These are phyloP conservation scores for Hyaloperonospora brassicae DNA, from an alignment of 352 stramenopile species.

Conservation along the genomic window DNA sequence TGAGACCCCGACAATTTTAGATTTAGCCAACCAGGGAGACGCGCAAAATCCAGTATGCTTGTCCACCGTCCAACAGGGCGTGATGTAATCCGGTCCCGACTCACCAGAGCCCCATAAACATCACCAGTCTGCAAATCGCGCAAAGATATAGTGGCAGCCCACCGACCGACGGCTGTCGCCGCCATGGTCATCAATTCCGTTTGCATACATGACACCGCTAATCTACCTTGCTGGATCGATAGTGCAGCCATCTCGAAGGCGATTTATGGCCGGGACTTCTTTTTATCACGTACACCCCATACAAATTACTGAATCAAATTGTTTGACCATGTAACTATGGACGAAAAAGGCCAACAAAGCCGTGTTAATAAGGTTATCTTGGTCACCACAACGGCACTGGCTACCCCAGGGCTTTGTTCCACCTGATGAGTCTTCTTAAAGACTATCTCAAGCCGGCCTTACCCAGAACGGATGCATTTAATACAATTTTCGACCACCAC, in stretches of 20 bases:
- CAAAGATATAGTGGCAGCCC: background rate
- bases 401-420: background rate
- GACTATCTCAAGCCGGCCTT: background rate
- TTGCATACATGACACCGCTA: background rate
- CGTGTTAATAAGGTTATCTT: background rate
- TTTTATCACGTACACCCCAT: background rate
- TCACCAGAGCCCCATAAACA: background rate
- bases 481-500: background rate
- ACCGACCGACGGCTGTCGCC: background rate
- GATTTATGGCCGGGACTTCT: background rate
- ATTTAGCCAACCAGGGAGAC: background rate
- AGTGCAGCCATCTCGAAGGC: background rate
- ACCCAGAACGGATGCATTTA: background rate
- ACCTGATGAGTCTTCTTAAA: background rate
- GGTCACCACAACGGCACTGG: background rate
- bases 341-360: background rate
- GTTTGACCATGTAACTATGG: background rate
- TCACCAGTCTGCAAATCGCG: background rate
- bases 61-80: background rate
- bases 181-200: conserved; percentile 1
- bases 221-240: background rate
- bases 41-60: background rate
- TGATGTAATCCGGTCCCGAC: background rate
- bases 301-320: background rate
- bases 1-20: background rate